phyloP scores from a whole-genome alignment of 805 yeast genomes.

The Pichia gijzeniarum region DNA sequence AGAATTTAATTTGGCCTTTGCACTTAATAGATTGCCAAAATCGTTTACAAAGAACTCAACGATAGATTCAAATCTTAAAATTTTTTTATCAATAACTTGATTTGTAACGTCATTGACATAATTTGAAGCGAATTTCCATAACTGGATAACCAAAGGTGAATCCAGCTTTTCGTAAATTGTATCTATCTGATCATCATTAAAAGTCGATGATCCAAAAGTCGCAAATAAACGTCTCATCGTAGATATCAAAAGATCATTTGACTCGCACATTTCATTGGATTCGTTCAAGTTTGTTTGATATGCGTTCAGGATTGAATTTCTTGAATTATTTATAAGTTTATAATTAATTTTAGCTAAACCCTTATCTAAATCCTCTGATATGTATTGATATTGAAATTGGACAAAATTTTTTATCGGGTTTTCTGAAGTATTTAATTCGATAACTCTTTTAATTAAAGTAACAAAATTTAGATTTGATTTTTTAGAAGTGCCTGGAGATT shows the following conservation, averaged over 20 bases:
- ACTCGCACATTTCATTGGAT: conserved; percentile 1
- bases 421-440: conserved; percentile 54
- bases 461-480: conserved; percentile 30
- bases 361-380: conserved; percentile 35
- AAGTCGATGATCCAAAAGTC: conserved; percentile 14
- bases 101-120: conserved; percentile 32
- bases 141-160: conserved; percentile 47
- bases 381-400: conserved; percentile 38
- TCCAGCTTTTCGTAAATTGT: conserved; percentile 31
- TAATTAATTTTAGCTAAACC: conserved; percentile 35
- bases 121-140: conserved; percentile 48
- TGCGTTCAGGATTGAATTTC: conserved; percentile 34
- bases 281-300: conserved; percentile 17
- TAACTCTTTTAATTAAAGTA: conserved; percentile 43
- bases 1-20: conserved; percentile 22
- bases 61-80: conserved; percentile 47
- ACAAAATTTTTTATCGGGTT: conserved; percentile 66
- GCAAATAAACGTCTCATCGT: conserved; percentile 24
- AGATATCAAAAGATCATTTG: conserved; percentile 20
- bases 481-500: conserved; percentile 9
- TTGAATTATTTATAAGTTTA: conserved; percentile 34
- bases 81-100: conserved; percentile 31
- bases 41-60: conserved; percentile 49
- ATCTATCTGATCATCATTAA: conserved; percentile 28
- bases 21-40: conserved; percentile 17